Conservation (phyloP, 192 early-diverging fungal genomes). For the Endogone sp. region DNA sequence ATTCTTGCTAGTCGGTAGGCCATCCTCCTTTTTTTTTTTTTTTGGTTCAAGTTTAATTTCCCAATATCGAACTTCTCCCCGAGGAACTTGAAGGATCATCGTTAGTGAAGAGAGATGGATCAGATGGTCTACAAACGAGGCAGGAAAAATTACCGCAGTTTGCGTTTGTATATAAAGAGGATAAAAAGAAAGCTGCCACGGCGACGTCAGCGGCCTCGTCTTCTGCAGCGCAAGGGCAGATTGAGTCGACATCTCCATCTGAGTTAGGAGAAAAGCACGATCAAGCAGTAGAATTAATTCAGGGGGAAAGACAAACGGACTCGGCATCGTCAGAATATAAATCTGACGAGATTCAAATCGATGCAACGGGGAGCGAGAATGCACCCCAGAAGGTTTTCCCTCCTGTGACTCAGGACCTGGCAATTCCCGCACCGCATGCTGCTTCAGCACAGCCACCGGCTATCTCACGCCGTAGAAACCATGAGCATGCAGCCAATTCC, state of each 20-base stretch:
- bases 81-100: neutral
- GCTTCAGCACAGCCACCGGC: too few relatives aligned
- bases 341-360: neutral
- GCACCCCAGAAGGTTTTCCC: too few relatives aligned
- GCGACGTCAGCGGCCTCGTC: neutral
- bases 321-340: neutral
- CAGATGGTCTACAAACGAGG: too few relatives aligned
- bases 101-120: too few relatives aligned
- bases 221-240: neutral
- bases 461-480: too few relatives aligned
- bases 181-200: neutral
- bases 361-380: too few relatives aligned
- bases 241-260: too few relatives aligned
- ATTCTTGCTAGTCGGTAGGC: slow-evolving; percentile 52
- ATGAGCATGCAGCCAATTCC: neutral
- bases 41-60: too few relatives aligned
- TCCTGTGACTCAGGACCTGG: too few relatives aligned
- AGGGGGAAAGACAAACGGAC: neutral
- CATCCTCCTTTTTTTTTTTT: too few relatives aligned
- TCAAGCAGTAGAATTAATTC: neutral
- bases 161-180: neutral
- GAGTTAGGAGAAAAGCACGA: too few relatives aligned
- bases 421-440: too few relatives aligned
- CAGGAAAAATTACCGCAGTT: neutral
- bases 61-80: neutral